A percentile compares a stretch with the other conserved stretches of the same genome.
These are phyloP conservation scores for Nadsonia commutata DNA, from an alignment of 1,139 yeast genomes.

Conservation along the genomic window DNA sequence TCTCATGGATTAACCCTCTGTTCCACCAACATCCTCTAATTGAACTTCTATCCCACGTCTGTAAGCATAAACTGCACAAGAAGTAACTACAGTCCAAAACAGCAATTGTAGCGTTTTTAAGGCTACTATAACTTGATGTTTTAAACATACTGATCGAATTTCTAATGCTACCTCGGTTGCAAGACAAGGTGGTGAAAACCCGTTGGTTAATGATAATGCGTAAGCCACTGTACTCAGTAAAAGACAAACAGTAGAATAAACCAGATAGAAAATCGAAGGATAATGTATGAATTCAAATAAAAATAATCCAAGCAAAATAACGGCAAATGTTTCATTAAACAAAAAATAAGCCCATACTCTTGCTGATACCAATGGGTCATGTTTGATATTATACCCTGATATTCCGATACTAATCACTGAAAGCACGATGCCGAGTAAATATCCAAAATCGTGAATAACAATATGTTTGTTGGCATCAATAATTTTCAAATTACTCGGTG, in stretches of 20 bases:
- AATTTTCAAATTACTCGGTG: neutral
- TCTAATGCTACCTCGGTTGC: neutral
- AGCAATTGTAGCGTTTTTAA: neutral
- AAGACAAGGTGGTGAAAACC: neutral
- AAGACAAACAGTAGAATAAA: neutral
- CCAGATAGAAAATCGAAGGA: neutral
- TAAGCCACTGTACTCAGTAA: neutral
- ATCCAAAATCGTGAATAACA: neutral
- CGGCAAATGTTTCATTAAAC: neutral
- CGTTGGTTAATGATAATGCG: neutral
- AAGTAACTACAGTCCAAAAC: neutral
- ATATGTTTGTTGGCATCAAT: neutral
- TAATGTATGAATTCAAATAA: neutral
- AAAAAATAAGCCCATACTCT: neutral
- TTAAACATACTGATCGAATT: neutral
- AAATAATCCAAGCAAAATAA: neutral
- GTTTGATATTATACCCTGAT: neutral
- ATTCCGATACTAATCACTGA: neutral
- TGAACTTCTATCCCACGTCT: neutral
- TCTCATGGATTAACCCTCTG: neutral
- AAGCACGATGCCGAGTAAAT: neutral
- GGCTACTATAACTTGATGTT: neutral
- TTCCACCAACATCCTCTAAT: neutral
- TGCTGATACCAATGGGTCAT: neutral
- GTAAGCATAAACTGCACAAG: neutral